These are phyloP conservation scores for Graphilbum sp. DNA, from an alignment of 2,329 filamentous ascomycete genomes.

Conservation along the genomic window DNA sequence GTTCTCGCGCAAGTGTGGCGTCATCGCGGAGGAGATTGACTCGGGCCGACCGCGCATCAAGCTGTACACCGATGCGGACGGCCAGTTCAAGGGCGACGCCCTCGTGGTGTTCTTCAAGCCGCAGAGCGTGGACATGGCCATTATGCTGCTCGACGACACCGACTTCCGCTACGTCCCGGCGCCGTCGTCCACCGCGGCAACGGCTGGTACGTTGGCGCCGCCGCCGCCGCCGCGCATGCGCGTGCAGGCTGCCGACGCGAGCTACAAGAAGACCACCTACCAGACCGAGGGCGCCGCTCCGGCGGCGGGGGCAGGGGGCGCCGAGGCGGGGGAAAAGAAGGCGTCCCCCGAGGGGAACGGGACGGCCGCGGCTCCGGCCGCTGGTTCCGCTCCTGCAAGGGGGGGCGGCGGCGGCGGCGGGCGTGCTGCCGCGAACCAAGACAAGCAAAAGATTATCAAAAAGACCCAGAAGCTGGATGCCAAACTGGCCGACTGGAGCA, in stretches of 20 bases:
- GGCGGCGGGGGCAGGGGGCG: slow-evolving; percentile 2
- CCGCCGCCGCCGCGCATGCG: slow-evolving; percentile 42
- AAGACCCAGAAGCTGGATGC: slow-evolving; percentile 85
- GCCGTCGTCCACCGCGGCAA: slow-evolving; percentile 15
- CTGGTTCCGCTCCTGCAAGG: slow-evolving; percentile 12
- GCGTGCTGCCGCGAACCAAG: slow-evolving; percentile 28
- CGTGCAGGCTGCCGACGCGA: slow-evolving; percentile 72
- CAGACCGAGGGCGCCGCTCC: slow-evolving; percentile 20
- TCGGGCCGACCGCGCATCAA: slow-evolving; percentile 79
- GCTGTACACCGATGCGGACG: slow-evolving; percentile 69
- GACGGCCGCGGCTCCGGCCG: slow-evolving; percentile 51
- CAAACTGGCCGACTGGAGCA: slow-evolving; percentile 88
- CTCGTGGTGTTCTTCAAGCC: slow-evolving; percentile 90
- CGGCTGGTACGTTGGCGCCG: slow-evolving; percentile 20
- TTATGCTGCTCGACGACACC: slow-evolving; percentile 65
- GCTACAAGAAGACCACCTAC: slow-evolving; percentile 79
- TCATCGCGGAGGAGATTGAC: slow-evolving; percentile 90
- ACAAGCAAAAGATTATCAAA: slow-evolving; percentile 80
- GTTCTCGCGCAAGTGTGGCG: slow-evolving; percentile 71
- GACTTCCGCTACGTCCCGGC: slow-evolving; percentile 47
- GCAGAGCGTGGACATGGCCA: slow-evolving; percentile 77
- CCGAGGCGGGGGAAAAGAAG: slow-evolving; percentile 20
- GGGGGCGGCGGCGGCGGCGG: slow-evolving; percentile 13
- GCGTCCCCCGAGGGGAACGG: slow-evolving; percentile 85
- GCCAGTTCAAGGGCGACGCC: slow-evolving; percentile 84